Evolutionary conservation across 2,329 filamentous ascomycete genomes (phyloP).

Genomic region (Alternaria postmessia): DNA sequence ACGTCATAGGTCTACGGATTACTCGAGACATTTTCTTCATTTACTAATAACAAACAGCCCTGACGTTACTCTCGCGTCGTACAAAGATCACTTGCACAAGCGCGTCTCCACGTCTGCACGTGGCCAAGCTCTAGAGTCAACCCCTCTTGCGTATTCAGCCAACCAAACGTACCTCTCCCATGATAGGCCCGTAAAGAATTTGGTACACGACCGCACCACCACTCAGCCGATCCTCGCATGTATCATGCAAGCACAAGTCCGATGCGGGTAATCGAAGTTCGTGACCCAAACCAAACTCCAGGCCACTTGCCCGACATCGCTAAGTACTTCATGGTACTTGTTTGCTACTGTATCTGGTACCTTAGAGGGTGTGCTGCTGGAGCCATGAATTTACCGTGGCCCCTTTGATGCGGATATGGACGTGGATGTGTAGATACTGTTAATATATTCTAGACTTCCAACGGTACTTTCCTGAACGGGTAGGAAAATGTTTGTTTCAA

Average conservation of each 20-base stretch:
- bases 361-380: neutral
- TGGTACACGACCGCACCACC: conserved; percentile 1
- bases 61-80: conserved; percentile 4
- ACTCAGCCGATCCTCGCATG: neutral
- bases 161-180: neutral
- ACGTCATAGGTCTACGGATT: neutral
- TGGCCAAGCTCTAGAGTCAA: neutral
- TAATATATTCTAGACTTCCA: neutral
- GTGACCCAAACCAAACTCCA: neutral
- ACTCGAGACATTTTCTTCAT: neutral
- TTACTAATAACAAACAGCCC: neutral
- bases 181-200: neutral
- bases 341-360: neutral
- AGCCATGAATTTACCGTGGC: neutral
- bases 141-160: neutral
- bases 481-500: neutral
- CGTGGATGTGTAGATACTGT: neutral
- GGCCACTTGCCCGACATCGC: neutral
- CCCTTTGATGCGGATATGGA: neutral
- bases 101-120: neutral
- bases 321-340: neutral
- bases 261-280: conserved; percentile 3
- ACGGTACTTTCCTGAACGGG: neutral
- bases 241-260: neutral
- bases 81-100: neutral